These are phyloP conservation scores for Phytophthora ramorum DNA, from an alignment of 352 stramenopile species.

Conservation along the genomic window DNA sequence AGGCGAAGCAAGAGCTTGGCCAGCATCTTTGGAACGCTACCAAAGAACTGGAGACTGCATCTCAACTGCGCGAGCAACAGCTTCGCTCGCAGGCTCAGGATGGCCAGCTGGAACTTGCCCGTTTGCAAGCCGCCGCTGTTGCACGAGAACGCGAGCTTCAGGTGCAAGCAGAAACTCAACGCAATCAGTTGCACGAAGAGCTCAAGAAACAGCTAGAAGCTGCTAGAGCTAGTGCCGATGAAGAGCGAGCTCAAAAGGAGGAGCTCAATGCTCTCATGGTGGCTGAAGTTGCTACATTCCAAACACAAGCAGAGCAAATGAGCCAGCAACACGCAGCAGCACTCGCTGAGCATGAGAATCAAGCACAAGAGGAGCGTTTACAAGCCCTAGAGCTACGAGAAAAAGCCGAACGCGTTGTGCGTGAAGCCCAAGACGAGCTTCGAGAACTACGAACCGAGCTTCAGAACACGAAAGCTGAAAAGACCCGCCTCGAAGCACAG, in stretches of 20 bases:
- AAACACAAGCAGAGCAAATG: constrained; percentile 43
- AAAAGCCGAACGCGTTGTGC: constrained; percentile 30
- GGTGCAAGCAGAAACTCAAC: constrained; percentile 47
- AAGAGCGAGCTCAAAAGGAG: constrained; percentile 69
- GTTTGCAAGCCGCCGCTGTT: constrained; percentile 16
- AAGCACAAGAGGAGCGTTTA: constrained; percentile 27
- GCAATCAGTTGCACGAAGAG: constrained; percentile 44
- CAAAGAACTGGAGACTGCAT: constrained; percentile 47
- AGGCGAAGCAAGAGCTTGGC: constrained; percentile 61
- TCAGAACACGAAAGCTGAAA: constrained; percentile 46
- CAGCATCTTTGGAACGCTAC: constrained; percentile 70
- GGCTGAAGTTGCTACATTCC: constrained; percentile 54
- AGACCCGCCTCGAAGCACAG: constrained; percentile 51
- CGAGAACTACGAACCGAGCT: constrained; percentile 44
- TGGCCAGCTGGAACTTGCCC: constrained; percentile 39
- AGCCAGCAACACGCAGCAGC: constrained; percentile 24
- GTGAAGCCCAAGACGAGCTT: constrained; percentile 37
- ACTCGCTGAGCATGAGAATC: constrained; percentile 30
- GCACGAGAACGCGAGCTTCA: constrained; percentile 54
- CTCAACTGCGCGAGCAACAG: constrained; percentile 39
- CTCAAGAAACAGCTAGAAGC: constrained; percentile 51
- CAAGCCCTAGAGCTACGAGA: constrained; percentile 45
- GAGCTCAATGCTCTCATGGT: constrained; percentile 70
- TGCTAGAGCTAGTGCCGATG: constrained; percentile 34
- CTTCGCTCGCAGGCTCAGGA: constrained; percentile 30